Base-by-base conservation (phyloP, 345 rosid species). In the Linum trigynum region DNA sequence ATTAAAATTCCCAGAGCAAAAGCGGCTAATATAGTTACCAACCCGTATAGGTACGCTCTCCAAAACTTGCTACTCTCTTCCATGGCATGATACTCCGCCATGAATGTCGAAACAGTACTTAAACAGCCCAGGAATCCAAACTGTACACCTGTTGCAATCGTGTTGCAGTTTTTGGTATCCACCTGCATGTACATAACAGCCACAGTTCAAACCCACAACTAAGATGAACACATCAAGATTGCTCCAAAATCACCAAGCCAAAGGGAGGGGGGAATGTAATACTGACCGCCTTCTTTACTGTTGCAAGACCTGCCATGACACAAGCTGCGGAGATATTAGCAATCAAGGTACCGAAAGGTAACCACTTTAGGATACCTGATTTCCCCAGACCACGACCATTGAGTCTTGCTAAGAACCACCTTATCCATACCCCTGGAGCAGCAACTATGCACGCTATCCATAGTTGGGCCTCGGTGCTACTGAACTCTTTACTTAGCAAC, bases 11-110 rank as follows among this genome's bases (percentile, higher is more conserved):
- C 53, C 53, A 48, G 53, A 9, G 53, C 14, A 48, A 48, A 48
- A 12, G 53, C 9, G 3, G 53, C 53, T 9, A 59, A 11, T 9
- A 65, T 78, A 41, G 97, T 86, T 39, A 69, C 65, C 11, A 66
- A 56, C 42, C 84, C 90, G 61, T 92, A 92, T 4, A 66, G 83
- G 68, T 83, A 90, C 5, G 96, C 98, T 79, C 90, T 87, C 91
- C 94, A 84, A 38, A 81, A 82, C 39, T 76, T 59, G 9, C 65
- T 69, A 69, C 96, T 82, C 67, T 80, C 86, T 71, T 88, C 81
- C 98, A 90, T 87, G 5, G 97, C 87, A 14, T 92, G 75, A 79
- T 86, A 92, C 86, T 92, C 98, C 0, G 96, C 91, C 50, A 90
- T 84, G 70, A 92, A 81, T 4, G 98, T 92, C 1, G 98, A 87